These are phyloP conservation scores for Nicotiana attenuata DNA, from an alignment of 257 asterid genomes.

Conservation along the genomic window DNA sequence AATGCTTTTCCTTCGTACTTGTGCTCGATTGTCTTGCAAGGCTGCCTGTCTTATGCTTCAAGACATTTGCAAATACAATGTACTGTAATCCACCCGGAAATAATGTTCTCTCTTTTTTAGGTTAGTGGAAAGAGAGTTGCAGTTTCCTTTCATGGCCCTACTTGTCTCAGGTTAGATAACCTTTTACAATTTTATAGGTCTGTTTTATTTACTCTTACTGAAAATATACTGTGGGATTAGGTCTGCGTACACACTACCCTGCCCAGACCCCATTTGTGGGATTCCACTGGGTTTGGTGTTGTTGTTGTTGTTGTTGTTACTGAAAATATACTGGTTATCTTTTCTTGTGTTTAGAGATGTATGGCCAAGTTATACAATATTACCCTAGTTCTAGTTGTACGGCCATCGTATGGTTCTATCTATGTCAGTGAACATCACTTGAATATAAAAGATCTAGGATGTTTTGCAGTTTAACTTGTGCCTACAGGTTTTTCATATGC, in stretches of 20 bases:
- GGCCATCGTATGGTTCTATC: not conserved
- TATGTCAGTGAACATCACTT: not conserved
- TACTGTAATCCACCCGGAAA: not conserved
- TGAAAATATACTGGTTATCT: not conserved
- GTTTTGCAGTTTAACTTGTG: not conserved
- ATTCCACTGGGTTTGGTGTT: no score
- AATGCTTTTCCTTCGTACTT: not conserved
- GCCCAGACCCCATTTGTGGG: no score
- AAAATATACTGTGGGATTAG: not conserved
- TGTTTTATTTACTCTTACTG: not conserved
- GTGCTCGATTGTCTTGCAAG: not conserved
- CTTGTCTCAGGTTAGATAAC: constrained; percentile 77
- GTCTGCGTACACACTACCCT: no score
- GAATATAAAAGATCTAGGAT: not conserved
- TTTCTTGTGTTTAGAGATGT: not conserved
- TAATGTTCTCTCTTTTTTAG: constrained; percentile 30
- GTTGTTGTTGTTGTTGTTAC: not conserved
- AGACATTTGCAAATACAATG: not conserved
- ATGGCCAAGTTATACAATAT: not conserved
- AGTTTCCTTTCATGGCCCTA: constrained; percentile 83
- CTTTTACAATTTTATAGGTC: not conserved
- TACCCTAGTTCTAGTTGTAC: not conserved
- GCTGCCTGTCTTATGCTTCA: not conserved
- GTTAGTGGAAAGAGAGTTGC: constrained; percentile 70
- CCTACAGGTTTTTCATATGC: not conserved